phyloP scores from a whole-genome alignment of 106 monocot species.

The Allium cepa region DNA sequence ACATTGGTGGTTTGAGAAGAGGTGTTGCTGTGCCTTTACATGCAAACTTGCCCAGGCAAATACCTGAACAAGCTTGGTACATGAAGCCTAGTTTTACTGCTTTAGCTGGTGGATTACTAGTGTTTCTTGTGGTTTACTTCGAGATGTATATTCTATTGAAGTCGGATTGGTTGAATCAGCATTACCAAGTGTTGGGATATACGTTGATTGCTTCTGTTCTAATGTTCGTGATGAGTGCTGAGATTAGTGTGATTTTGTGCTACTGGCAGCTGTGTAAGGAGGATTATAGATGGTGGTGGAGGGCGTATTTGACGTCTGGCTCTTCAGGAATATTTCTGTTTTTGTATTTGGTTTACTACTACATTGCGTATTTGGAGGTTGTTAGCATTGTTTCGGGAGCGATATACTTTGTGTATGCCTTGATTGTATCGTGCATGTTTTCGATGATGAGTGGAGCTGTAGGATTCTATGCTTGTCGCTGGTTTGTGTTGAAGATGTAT shows the following conservation, averaged over 20 bases:
- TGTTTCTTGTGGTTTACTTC: conserved; percentile 16
- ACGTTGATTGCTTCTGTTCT: conserved; percentile 21
- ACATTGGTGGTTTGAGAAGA: conserved; percentile 14
- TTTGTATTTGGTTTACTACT: conserved; percentile 16
- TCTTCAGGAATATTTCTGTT: conserved; percentile 22
- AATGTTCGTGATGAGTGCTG: conserved; percentile 16
- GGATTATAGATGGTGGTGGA: conserved; percentile 28
- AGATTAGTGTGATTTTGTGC: conserved; percentile 20
- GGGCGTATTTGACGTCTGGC: conserved; percentile 21
- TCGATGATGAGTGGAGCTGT: conserved; percentile 21
- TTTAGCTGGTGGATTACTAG: conserved; percentile 13
- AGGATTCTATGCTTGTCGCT: conserved; percentile 18
- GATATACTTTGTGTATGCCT: conserved; percentile 25
- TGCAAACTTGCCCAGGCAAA: conserved; percentile 20
- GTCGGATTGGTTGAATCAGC: conserved; percentile 24
- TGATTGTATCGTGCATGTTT: conserved; percentile 14
- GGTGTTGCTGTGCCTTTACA: conserved; percentile 11
- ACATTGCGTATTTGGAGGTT: conserved; percentile 26
- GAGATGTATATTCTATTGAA: conserved; percentile 27
- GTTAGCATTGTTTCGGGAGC: conserved; percentile 19
- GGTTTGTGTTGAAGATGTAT: conserved; percentile 25
- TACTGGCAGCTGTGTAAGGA: conserved; percentile 25
- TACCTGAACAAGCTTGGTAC: conserved; percentile 26
- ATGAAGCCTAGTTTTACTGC: conserved; percentile 16
- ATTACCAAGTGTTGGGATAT: conserved; percentile 27